Evolutionary conservation across 495 filamentous ascomycete species (phyloP).

Genomic region (Poronia punctata): DNA sequence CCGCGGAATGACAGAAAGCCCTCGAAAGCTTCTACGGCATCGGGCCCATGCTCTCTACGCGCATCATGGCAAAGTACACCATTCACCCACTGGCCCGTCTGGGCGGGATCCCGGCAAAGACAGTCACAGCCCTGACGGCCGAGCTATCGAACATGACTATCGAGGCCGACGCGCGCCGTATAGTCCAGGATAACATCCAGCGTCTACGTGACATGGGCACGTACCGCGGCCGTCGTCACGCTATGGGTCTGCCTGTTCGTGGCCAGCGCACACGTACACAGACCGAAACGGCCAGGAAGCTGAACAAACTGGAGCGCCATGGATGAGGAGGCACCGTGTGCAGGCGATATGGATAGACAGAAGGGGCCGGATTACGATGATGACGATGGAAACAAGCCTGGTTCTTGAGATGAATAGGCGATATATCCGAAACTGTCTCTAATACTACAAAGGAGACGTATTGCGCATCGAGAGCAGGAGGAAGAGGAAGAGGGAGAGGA

Average conservation of each 20-base stretch:
- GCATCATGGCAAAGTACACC: slow-evolving; percentile 76
- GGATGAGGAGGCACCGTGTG: too few species aligned
- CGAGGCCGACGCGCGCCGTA: slow-evolving; percentile 76
- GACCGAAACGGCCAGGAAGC: slow-evolving; percentile 66
- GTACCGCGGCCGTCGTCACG: slow-evolving; percentile 85
- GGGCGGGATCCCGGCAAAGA: slow-evolving; percentile 60
- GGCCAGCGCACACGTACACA: slow-evolving; percentile 83
- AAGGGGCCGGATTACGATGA: not conserved
- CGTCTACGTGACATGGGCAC: slow-evolving; percentile 85
- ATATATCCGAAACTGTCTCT: too few species aligned
- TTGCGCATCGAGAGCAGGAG: too few species aligned
- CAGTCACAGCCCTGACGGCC: slow-evolving; percentile 69
- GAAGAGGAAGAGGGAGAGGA: not conserved
- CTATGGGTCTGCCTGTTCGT: slow-evolving; percentile 76
- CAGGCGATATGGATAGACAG: slow-evolving; percentile 31
- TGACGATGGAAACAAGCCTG: too few species aligned
- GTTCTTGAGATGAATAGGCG: not conserved
- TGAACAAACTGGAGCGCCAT: slow-evolving; percentile 71
- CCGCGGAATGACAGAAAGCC: slow-evolving; percentile 53
- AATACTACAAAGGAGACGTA: too few species aligned
- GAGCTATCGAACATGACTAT: slow-evolving; percentile 88
- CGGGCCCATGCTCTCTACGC: slow-evolving; percentile 59
- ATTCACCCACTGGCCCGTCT: slow-evolving; percentile 78
- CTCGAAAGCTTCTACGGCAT: slow-evolving; percentile 88
- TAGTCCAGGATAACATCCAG: slow-evolving; percentile 75